Percentiles rank a stretch among this genome's conserved stretches.
These are phyloP conservation scores for Rhizophagus clarus DNA, from an alignment of 192 early-diverging fungal species.

Conservation along the genomic window DNA sequence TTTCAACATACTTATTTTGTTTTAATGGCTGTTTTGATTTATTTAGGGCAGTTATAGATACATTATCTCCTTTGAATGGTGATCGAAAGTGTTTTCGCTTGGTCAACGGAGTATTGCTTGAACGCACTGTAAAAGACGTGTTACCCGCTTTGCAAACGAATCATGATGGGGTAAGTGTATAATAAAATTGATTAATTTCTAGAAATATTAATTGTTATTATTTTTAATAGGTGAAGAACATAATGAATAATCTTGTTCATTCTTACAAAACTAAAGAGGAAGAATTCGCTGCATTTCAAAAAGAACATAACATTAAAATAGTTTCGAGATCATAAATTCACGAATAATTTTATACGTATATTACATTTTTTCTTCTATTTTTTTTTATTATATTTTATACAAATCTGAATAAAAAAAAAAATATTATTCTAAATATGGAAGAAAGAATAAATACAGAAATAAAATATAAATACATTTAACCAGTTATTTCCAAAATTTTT, in stretches of 20 bases:
- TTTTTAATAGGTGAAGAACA: slow-evolving; percentile 64
- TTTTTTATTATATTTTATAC: not conserved
- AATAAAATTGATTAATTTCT: not conserved
- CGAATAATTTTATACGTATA: not conserved
- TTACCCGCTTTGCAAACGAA: slow-evolving; percentile 86
- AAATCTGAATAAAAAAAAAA: not conserved
- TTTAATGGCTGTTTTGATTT: not conserved
- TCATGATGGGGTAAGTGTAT: slow-evolving; percentile 70
- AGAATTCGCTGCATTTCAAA: slow-evolving; percentile 84
- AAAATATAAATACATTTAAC: not conserved
- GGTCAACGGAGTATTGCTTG: slow-evolving; percentile 91
- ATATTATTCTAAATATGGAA: not conserved
- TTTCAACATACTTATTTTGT: not conserved
- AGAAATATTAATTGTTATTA: slow-evolving; percentile 1
- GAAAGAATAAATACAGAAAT: not conserved
- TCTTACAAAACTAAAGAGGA: slow-evolving; percentile 90
- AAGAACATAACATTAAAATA: slow-evolving; percentile 84
- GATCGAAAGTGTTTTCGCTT: slow-evolving; percentile 93
- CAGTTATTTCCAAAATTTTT: slow-evolving; percentile 17
- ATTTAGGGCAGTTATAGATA: slow-evolving; percentile 85
- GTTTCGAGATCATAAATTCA: slow-evolving; percentile 32
- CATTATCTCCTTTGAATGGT: slow-evolving; percentile 76
- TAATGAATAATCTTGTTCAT: slow-evolving; percentile 74
- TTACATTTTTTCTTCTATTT: too few species aligned
- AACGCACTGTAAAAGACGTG: slow-evolving; percentile 91